Percentiles rank a stretch among this genome's conserved stretches.
Conservation (phyloP, 768 basidiomycete species). For the Suillus clintonianus region DNA sequence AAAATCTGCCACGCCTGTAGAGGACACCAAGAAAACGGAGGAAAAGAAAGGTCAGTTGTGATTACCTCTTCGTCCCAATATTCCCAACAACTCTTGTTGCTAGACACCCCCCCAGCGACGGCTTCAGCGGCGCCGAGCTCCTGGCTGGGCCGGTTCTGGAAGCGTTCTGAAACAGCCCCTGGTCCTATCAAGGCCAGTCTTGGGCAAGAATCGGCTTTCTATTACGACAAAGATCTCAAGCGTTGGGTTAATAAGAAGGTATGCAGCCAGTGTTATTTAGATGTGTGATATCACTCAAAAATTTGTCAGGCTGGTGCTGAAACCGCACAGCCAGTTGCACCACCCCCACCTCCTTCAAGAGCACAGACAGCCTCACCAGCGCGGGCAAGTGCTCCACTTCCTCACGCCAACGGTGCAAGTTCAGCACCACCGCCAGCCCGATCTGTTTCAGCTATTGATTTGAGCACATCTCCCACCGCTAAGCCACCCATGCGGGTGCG, state of each 20-base stretch:
- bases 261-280: slow-evolving; percentile 12
- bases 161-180: slow-evolving; percentile 55
- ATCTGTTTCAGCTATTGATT: slow-evolving; percentile 65
- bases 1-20: slow-evolving; percentile 17
- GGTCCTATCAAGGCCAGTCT: slow-evolving; percentile 90
- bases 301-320: slow-evolving; percentile 53
- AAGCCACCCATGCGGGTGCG: slow-evolving; percentile 58
- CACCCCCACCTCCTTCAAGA: slow-evolving; percentile 79
- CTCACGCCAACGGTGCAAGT: slow-evolving; percentile 31
- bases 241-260: slow-evolving; percentile 97
- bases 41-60: slow-evolving; percentile 33
- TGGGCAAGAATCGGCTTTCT: slow-evolving; percentile 87
- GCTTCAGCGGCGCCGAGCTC: slow-evolving; percentile 45
- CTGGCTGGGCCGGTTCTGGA: slow-evolving; percentile 88
- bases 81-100: slow-evolving; percentile 6
- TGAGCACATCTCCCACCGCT: slow-evolving; percentile 51
- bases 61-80: not conserved
- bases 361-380: slow-evolving; percentile 87
- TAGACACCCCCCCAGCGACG: slow-evolving; percentile 14
- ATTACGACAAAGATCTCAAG: slow-evolving; percentile 93
- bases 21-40: slow-evolving; percentile 19
- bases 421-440: slow-evolving; percentile 48
- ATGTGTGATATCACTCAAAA: slow-evolving; percentile 1
- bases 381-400: slow-evolving; percentile 41
- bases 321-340: slow-evolving; percentile 49